Base-by-base conservation (phyloP, 352 stramenopile genomes). In the Globisporangium viniferum region DNA sequence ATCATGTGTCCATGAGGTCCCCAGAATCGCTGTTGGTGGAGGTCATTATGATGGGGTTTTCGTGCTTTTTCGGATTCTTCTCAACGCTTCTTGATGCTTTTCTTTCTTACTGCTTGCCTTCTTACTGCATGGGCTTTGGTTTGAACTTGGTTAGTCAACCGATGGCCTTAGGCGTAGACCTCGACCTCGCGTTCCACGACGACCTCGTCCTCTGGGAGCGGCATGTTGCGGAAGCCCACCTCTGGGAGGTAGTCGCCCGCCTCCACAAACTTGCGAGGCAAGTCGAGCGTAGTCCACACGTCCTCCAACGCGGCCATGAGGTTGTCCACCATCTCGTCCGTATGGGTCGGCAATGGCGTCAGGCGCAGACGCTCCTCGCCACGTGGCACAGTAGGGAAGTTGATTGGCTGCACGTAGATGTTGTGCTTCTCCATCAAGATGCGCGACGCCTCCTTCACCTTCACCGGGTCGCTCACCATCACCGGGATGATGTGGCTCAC, bases 331-430 rank as follows among this genome's bases (percentile, higher is more conserved):
- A 97, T 96, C 65, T 87, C 86, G 56, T 89, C 73, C 61, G 90
- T 89, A 77, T 97, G 91, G n/a, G 91, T 88, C 5, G 91, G 91
- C 70, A 88, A 78, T 24, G 89, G 87, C 65, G 91, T 97, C 56
- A 97, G 76, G 66, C 91, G 88, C 7, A 97, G 83, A 74, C 91
- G 90, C 86, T 97, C 91, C 71, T 95, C 90, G 53, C 91, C 91
- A 70, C 86, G 81, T 1, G 89, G 89, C 36, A 97, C 91, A 2
- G 91, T 97, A 0, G 91, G 91, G 63, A 96, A 97, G 84, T 97
- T 97, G 76, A 97, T 97, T 2, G 91, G 88, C 86, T 97, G 91
- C 51, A 96, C 79, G 79, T 97, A 97, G 62, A 97, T 97, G 76
- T 82, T 80, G 86, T 96, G 76, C 73, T 96, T 91, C 65, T 97